phyloP scores from a whole-genome alignment of 2,329 filamentous ascomycete genomes.

The Beauveria medogensis region DNA sequence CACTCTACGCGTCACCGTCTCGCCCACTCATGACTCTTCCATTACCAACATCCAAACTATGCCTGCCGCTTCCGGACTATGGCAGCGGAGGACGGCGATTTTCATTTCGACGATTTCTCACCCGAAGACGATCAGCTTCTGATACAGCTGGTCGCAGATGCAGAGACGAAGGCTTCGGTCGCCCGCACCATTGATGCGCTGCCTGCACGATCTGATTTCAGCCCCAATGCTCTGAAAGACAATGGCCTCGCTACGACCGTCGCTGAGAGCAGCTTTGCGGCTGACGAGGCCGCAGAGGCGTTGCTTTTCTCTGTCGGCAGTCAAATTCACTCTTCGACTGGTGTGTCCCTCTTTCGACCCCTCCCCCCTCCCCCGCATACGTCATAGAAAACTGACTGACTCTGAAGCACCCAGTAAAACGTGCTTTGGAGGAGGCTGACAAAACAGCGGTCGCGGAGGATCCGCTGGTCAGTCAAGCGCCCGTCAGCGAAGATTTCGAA shows the following conservation, averaged over 20 bases:
- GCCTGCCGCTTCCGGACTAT: neutral
- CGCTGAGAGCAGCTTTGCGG: neutral
- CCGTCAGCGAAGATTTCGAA: conserved; percentile 16
- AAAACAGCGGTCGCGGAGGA: neutral
- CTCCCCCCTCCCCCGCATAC: neutral
- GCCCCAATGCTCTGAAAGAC: neutral
- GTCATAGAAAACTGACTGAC: conserved; percentile 49
- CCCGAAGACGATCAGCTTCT: conserved; percentile 38
- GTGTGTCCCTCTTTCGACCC: conserved; percentile 32
- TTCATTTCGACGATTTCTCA: conserved; percentile 40
- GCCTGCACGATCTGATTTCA: neutral
- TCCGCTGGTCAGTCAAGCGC: neutral
- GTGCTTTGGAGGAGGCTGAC: conserved; percentile 25
- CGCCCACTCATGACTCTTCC: neutral
- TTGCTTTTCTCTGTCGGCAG: neutral
- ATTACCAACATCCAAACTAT: neutral
- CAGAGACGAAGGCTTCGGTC: conserved; percentile 12
- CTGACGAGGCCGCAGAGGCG: neutral
- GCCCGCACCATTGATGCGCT: conserved; percentile 1
- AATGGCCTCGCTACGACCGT: neutral
- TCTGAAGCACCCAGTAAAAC: conserved; percentile 55
- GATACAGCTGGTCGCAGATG: conserved; percentile 23
- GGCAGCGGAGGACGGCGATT: conserved; percentile 33
- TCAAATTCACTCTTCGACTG: conserved; percentile 36
- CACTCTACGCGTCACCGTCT: conserved; percentile 3